phyloP scores from a whole-genome alignment of 495 filamentous ascomycete genomes.

The Parachaetomium inaequale region DNA sequence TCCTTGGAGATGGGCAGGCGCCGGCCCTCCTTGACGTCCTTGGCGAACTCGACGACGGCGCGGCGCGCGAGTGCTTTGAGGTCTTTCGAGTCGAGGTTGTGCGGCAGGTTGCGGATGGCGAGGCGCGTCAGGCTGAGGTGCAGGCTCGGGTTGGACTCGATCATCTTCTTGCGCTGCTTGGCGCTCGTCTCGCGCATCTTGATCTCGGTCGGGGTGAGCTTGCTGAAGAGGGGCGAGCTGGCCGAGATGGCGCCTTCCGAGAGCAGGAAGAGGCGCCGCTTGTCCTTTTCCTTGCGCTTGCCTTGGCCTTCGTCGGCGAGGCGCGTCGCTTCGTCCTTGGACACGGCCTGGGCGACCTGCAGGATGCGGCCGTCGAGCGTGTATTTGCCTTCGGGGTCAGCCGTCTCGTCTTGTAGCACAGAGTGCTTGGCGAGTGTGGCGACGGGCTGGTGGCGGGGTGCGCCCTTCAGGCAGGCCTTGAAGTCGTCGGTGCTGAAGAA shows the following conservation, averaged over 20 bases:
- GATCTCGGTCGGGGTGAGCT: constrained; percentile 74
- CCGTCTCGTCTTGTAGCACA: constrained; percentile 74
- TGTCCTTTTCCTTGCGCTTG: constrained; percentile 75
- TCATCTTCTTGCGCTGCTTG: constrained; percentile 82
- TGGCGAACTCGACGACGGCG: constrained; percentile 89
- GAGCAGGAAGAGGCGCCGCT: constrained; percentile 85
- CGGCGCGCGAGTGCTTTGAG: constrained; percentile 86
- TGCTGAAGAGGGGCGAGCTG: constrained; percentile 67
- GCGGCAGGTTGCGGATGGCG: constrained; percentile 89
- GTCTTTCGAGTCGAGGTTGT: constrained; percentile 77
- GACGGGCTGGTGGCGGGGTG: constrained; percentile 56
- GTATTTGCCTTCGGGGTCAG: constrained; percentile 75
- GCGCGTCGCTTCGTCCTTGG: constrained; percentile 68
- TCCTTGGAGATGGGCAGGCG: constrained; percentile 81
- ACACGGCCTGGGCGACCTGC: constrained; percentile 78
- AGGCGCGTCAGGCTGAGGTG: constrained; percentile 89
- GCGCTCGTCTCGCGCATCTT: constrained; percentile 83
- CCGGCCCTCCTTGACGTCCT: constrained; percentile 71
- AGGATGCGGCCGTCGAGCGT: constrained; percentile 86
- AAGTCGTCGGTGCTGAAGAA: constrained; percentile 77
- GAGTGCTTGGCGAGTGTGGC: constrained; percentile 59
- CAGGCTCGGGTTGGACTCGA: constrained; percentile 83
- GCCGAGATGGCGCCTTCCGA: constrained; percentile 76
- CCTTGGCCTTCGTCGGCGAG: constrained; percentile 66
- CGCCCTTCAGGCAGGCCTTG: constrained; percentile 64